Evolutionary conservation across 1,139 yeast species (phyloP), one percentile per base, ranked within the genome.

Genomic region (Protomyces inundatus): DNA sequence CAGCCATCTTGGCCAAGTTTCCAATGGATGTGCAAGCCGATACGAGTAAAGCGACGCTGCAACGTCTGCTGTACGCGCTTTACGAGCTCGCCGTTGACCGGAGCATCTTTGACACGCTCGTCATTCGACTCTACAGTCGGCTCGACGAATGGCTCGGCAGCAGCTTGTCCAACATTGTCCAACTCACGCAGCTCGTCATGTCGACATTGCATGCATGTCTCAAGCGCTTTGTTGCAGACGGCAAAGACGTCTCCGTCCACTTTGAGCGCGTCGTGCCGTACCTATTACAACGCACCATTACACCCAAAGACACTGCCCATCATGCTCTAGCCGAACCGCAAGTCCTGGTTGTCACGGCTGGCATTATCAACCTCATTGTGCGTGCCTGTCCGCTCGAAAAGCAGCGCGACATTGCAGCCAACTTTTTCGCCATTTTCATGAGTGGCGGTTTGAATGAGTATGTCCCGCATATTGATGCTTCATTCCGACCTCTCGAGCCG

Each of bases 1-100:
- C 91, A 1, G 78, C 78, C 37, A 76, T 90, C 64, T 73, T 89
- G 46, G 77, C 82, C 1, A 74, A 79, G 50, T 73, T 84, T 40
- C 85, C 87, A 0, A 80, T 78, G 52, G 68, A 73, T 12, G 78
- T 66, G 3, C 33, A 58, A 6, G 45, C 74, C 16, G 63, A 67
- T 5, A 75, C 71, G 16, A 65, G 67, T 2, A 66, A 71, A 16
- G 60, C 54, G 6, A 23, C 61, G 4, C 33, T 56, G 35, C 67
- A 36, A 14, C 48, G 32, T 42, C 70, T 75, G 30, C 68, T 76
- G 6, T 68, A 71, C 2, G 69, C 72, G 0, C 65, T 78, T 54
- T 74, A 76, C 1, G 66, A 71, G 30, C 67, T 78, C 7, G 70
- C 78, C 16, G 68, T 71, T 35, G 69, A 70, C 39, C 69, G 72